Evolutionary conservation across 208 protist genomes (phyloP).

Genomic region (Crithidia acanthocephali): DNA sequence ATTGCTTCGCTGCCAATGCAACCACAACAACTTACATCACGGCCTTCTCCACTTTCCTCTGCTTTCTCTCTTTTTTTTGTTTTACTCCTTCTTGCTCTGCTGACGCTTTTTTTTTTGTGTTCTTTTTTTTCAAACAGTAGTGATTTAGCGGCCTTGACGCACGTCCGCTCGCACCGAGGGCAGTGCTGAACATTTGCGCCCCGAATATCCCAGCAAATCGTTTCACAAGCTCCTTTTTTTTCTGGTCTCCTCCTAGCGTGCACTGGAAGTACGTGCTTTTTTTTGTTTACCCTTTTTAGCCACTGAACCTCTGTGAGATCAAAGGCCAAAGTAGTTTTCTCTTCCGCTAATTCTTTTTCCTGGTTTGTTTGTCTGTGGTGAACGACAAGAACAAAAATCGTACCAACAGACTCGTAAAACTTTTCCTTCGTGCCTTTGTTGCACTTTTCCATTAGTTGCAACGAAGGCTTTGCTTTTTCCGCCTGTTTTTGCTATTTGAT

Average conservation of each 20-base stretch:
- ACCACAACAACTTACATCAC: too few relatives aligned
- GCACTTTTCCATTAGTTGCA: background rate
- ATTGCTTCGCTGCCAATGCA: too few relatives aligned
- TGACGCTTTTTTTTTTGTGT: conserved; percentile 4
- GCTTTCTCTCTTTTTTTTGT: background rate
- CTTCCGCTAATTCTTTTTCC: too few relatives aligned
- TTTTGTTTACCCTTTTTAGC: too few relatives aligned
- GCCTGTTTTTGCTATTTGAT: background rate
- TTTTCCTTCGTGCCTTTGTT: background rate
- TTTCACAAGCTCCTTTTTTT: background rate
- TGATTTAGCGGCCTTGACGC: conserved; percentile 7
- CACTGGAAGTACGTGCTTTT: background rate
- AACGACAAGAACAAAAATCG: too few relatives aligned
- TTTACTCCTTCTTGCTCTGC: conserved; percentile 4
- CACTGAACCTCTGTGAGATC: too few relatives aligned
- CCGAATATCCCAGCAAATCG: background rate
- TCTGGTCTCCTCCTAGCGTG: background rate
- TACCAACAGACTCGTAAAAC: background rate
- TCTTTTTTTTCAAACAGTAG: conserved; percentile 1
- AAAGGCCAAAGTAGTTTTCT: too few relatives aligned
- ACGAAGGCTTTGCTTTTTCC: background rate
- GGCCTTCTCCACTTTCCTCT: background rate
- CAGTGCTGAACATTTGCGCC: conserved; percentile 4
- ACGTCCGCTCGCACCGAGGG: conserved; percentile 6
- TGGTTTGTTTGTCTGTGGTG: too few relatives aligned